Evolutionary conservation across 139 green algal genomes (phyloP), one percentile per base, ranked within the genome.

Genomic region (Nannochloris sp.): DNA sequence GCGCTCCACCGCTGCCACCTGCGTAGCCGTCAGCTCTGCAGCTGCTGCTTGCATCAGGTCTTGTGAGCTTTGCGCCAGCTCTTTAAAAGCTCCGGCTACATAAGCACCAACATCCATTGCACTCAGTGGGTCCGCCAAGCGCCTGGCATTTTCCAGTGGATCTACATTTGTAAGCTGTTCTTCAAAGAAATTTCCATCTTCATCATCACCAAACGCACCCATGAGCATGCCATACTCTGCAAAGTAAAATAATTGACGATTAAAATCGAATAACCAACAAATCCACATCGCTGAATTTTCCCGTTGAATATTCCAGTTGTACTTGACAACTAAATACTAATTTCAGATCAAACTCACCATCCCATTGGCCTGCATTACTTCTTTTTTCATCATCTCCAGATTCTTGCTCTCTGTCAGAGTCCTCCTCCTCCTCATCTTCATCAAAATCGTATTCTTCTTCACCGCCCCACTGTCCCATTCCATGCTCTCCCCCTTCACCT

Each of bases 361-460:
- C 48, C 48, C 12, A 12, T 6, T 55, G 34, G 12, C 59, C 59
- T 8, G 19, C 23, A 25, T n/a, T 24, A 13, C 23, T 56, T 5
- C 6, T 5, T 15, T 31, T 51, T 31, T 27, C 23, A 25, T 31
- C 25, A 5, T 33, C 19, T 27, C 19, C 42, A 25, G 54, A 23
- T 54, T 64, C 56, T 23, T 64, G 19, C 56, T 51, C 56, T 25
- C 15, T 36, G 14, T 42, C 64, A 37, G 31, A 15, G 3, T 57
- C 38, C 30, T 44, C 46, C 32, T 61, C 25, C 6, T 65, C 71
- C 25, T 60, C 63, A 1, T 67, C 67, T 10, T 65, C 61, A 0
- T 75, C 67, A 1, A 72, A 57, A 29, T 78, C 72, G 54, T 32
- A 42, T n/a, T 14, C 53, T 39, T 64, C 59, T 37, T 77, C 67